These are phyloP conservation scores for Ganoderma sp. DNA, from an alignment of 1,284 basidiomycete species.

Conservation along the genomic window DNA sequence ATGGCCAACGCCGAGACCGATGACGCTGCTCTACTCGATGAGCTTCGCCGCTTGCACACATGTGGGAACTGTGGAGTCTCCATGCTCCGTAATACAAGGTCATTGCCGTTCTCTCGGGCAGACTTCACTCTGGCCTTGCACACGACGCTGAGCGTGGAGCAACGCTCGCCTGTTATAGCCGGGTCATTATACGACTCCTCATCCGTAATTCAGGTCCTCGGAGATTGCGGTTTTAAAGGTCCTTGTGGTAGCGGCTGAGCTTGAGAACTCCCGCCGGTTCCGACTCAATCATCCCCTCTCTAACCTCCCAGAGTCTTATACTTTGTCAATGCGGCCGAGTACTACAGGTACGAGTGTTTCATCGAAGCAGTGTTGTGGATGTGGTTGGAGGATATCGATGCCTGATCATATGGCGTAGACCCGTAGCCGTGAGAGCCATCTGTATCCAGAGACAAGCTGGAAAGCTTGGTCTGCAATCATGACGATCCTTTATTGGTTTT, in stretches of 20 bases:
- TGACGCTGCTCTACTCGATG: constrained; percentile 22
- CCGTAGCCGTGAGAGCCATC: not conserved
- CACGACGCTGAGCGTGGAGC: constrained; percentile 19
- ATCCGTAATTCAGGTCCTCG: not conserved
- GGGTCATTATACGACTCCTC: not conserved
- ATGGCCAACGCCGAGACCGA: constrained; percentile 28
- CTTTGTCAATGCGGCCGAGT: not conserved
- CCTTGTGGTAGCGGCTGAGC: not conserved
- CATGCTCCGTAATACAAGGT: constrained; percentile 17
- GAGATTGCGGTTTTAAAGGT: not conserved
- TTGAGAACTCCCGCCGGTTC: not conserved
- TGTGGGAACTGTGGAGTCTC: constrained; percentile 25
- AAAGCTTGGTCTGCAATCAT: not conserved
- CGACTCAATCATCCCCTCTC: not conserved
- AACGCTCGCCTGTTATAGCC: constrained; percentile 2
- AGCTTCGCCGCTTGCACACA: constrained; percentile 4
- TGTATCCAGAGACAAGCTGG: not conserved
- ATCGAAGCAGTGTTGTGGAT: not conserved
- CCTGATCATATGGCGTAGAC: not conserved
- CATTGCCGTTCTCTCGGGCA: constrained; percentile 17
- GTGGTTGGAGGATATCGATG: not conserved
- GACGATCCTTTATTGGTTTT: not conserved
- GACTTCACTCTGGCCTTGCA: constrained; percentile 10
- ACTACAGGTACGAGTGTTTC: not conserved
- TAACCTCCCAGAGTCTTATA: not conserved